A percentile compares a stretch with the other conserved stretches of the same genome.
These are phyloP conservation scores for Lizonia empirigonia DNA, from an alignment of 2,329 filamentous ascomycete genomes.

Conservation along the genomic window DNA sequence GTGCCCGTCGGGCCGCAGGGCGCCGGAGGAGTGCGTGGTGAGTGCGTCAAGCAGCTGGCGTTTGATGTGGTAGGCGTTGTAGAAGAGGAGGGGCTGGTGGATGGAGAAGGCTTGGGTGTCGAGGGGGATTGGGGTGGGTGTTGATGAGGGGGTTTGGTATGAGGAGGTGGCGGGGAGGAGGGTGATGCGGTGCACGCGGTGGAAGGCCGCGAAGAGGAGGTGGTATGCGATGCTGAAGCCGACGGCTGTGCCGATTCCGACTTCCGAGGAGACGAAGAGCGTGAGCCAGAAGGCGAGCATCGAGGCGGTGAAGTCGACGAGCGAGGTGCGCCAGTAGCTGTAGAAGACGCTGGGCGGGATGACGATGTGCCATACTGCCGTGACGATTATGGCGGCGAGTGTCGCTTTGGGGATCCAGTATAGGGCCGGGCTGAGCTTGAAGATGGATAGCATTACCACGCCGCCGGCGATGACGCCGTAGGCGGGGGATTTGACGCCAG, in stretches of 20 bases:
- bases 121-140: slow-evolving; percentile 39
- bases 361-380: slow-evolving; percentile 67
- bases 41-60: slow-evolving; percentile 57
- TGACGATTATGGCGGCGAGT: slow-evolving; percentile 69
- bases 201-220: slow-evolving; percentile 64
- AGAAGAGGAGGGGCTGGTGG: slow-evolving; percentile 64
- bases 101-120: slow-evolving; percentile 64
- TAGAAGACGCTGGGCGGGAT: slow-evolving; percentile 65
- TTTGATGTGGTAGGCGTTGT: slow-evolving; percentile 63
- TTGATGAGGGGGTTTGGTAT: too few species aligned
- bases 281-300: slow-evolving; percentile 70
- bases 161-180: slow-evolving; percentile 18
- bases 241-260: slow-evolving; percentile 64
- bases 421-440: slow-evolving; percentile 64
- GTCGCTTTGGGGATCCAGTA: slow-evolving; percentile 73
- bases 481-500: slow-evolving; percentile 65
- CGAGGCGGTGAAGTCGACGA: slow-evolving; percentile 67
- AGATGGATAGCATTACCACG: slow-evolving; percentile 67
- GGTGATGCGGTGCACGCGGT: slow-evolving; percentile 41
- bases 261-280: slow-evolving; percentile 64
- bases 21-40: slow-evolving; percentile 54
- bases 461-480: slow-evolving; percentile 66
- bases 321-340: slow-evolving; percentile 67
- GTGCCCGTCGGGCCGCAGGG: slow-evolving; percentile 45
- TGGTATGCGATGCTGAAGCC: slow-evolving; percentile 58